Base-by-base conservation (phyloP, 2,329 filamentous ascomycete genomes). In the Arachnomyces sp. region DNA sequence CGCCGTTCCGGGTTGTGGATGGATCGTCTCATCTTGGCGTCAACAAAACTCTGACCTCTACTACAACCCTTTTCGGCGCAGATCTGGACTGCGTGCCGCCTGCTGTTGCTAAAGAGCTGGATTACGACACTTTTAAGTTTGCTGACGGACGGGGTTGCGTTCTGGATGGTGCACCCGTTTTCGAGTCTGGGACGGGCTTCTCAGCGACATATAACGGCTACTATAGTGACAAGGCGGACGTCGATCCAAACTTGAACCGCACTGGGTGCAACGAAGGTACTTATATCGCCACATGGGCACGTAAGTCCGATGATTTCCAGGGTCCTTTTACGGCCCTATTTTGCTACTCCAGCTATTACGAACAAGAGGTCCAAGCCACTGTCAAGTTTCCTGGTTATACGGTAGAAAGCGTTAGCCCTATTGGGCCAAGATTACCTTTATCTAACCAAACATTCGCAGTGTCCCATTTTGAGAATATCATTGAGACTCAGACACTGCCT, bases 271-370 rank as follows among this genome's bases (percentile, higher is more conserved):
- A 9, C 9, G 21, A 25, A 9, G 21, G 21, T 5, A 25, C 21
- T 5, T 25, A 25, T 25, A 5, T 25, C 21, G 21, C 21, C 9
- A 25, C 5, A 5, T 25, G 21, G 21, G 9, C 21, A 9, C 21
- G 21, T 9, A 5, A 25, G 21, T 9, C 21, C 21, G 5, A 5
- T 25, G 21, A 25, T 25, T 5, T 25, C 21, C 5, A 9, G 21
- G 9, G 9, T 0, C 21, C 21, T 9, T 25, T 9, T 5, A 68
- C 64, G 0, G 60, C 62, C 0, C 15, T 68, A 0, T 75, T 65
- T 34, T 75, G 72, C 35, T 52, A 66, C 15, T 43, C 71, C 0
- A 47, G 21, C 0, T 78, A 77, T 40, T 68, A 63, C 36, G 56
- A 62, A n/a, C 70, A 74, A 28, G 8, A 56, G 0, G 69, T 73